phyloP scores from a whole-genome alignment of 108 stramenopile species.

The Cyclostephanos tholiformis region DNA sequence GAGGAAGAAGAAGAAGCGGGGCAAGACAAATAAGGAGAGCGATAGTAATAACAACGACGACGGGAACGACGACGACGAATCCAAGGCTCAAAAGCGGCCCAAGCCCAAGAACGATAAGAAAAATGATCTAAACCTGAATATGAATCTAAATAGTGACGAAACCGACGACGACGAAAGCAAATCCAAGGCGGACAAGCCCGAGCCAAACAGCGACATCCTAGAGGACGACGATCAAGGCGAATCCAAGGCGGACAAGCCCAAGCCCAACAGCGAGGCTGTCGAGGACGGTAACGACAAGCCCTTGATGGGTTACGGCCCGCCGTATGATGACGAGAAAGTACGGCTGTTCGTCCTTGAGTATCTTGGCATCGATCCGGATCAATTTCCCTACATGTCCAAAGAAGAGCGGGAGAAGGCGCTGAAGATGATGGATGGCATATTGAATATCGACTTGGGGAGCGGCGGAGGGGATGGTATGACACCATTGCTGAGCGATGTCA shows the following conservation, averaged over 20 bases:
- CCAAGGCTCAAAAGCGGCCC: background rate
- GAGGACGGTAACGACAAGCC: background rate
- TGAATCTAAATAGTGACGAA: background rate
- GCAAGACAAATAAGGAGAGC: background rate
- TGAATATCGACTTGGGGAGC: background rate
- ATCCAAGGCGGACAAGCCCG: too few relatives aligned
- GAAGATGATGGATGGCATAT: constrained; percentile 10
- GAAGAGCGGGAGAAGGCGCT: constrained; percentile 12
- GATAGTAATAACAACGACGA: background rate
- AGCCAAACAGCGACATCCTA: too few relatives aligned
- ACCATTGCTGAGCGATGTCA: background rate
- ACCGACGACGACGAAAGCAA: background rate
- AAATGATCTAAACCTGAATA: background rate
- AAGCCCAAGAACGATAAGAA: background rate
- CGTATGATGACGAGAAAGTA: background rate
- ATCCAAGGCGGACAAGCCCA: background rate
- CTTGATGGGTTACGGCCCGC: background rate
- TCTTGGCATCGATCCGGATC: background rate
- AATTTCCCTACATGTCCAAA: background rate
- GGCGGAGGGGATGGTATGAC: background rate
- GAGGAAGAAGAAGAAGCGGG: constrained; percentile 1
- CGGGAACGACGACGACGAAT: background rate
- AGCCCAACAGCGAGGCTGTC: background rate
- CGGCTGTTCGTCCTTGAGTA: background rate
- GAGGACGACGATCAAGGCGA: background rate